Evolutionary conservation across 2,329 filamentous ascomycete species (phyloP).

Genomic region (Aureobasidium sp.): DNA sequence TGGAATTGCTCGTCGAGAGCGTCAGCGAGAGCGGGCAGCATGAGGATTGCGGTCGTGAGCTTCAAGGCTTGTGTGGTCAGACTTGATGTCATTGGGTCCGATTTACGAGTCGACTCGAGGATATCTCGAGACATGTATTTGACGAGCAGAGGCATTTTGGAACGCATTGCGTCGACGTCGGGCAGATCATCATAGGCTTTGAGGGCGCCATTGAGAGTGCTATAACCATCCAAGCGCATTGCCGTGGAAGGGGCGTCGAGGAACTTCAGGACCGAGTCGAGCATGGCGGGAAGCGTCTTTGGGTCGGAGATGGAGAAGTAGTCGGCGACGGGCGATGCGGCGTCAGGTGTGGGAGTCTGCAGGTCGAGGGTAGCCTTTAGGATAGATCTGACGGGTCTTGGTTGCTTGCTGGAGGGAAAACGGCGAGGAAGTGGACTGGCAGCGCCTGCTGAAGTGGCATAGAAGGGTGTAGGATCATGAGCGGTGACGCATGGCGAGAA

Average conservation of each 20-base stretch:
- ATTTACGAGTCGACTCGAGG: conserved; percentile 37
- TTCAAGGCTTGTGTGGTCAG: conserved; percentile 70
- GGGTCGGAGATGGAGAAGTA: conserved; percentile 38
- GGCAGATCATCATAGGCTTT: conserved; percentile 77
- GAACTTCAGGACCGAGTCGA: conserved; percentile 76
- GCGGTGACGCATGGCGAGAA: conserved; percentile 44
- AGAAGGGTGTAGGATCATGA: neutral
- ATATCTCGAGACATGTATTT: conserved; percentile 82
- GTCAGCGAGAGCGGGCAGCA: conserved; percentile 60
- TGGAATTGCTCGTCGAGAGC: conserved; percentile 71
- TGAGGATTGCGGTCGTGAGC: conserved; percentile 67
- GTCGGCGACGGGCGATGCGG: conserved; percentile 34
- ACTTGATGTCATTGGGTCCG: conserved; percentile 52
- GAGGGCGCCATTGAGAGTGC: conserved; percentile 64
- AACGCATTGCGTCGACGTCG: conserved; percentile 59
- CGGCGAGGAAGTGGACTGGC: conserved; percentile 37
- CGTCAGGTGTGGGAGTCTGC: conserved; percentile 28
- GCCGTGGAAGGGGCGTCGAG: conserved; percentile 65
- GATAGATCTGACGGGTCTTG: conserved; percentile 61
- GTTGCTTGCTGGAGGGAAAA: conserved; percentile 41
- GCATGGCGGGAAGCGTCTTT: conserved; percentile 63
- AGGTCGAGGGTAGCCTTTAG: conserved; percentile 57
- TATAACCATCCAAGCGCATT: conserved; percentile 76
- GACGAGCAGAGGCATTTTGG: conserved; percentile 67
- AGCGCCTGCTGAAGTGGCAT: neutral